Evolutionary conservation across 192 early-diverging fungal genomes (phyloP).

Genomic region (Geranomyces variabilis): DNA sequence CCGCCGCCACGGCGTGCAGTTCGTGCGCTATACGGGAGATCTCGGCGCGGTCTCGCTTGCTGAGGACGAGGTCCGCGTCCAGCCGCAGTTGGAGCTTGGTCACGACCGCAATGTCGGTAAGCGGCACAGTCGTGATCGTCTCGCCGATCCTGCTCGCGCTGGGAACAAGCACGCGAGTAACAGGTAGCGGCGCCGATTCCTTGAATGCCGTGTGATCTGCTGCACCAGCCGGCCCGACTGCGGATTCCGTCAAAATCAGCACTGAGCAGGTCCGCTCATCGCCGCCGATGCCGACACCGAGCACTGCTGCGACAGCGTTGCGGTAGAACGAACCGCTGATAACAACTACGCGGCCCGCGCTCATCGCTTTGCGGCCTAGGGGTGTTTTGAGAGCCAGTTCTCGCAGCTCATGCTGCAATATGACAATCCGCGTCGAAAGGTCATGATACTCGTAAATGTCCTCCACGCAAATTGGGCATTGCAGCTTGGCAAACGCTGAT

Average conservation of each 20-base stretch:
- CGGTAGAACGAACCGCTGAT: conserved; percentile 74
- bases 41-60: conserved; percentile 18
- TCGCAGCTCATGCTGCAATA: conserved; percentile 58
- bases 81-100: conserved; percentile 51
- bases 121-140: conserved; percentile 50
- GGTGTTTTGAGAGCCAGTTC: conserved; percentile 61
- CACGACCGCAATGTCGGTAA: conserved; percentile 61
- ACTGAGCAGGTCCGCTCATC: conserved; percentile 37
- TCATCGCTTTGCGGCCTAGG: conserved; percentile 64
- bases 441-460: conserved; percentile 80
- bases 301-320: conserved; percentile 67
- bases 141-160: conserved; percentile 27
- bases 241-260: conserved; percentile 38
- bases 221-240: neutral
- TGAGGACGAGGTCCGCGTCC: neutral
- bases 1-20: conserved; percentile 37
- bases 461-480: conserved; percentile 78
- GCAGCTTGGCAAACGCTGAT: conserved; percentile 62
- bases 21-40: conserved; percentile 35
- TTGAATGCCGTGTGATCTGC: neutral
- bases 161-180: conserved; percentile 54
- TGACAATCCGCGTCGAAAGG: conserved; percentile 55
- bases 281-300: conserved; percentile 50
- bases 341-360: conserved; percentile 75
- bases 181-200: conserved; percentile 56